phyloP scores from a whole-genome alignment of 106 monocot genomes.

The Dioscorea dumetorum region DNA sequence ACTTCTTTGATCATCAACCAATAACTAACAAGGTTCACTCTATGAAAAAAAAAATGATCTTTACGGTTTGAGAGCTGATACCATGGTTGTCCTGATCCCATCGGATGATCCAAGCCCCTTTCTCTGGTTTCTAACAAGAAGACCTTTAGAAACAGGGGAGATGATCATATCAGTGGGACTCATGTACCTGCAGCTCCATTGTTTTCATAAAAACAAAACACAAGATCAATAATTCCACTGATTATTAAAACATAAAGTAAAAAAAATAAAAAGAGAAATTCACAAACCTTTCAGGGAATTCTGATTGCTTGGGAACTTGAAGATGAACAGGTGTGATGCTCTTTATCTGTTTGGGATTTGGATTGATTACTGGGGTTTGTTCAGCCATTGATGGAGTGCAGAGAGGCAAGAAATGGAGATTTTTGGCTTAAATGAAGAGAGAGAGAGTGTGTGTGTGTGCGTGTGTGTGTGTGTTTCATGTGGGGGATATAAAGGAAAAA shows the following conservation, averaged over 20 bases:
- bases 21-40: slow-evolving; percentile 80
- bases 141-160: neutral
- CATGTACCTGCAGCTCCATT: neutral
- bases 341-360: neutral
- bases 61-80: neutral
- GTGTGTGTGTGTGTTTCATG: neutral
- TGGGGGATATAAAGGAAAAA: neutral
- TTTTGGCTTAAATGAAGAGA: neutral
- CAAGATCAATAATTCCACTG: neutral
- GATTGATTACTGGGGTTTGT: neutral
- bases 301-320: neutral
- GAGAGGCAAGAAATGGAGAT: neutral
- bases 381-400: neutral
- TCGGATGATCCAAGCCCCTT: neutral
- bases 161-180: neutral
- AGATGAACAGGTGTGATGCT: neutral
- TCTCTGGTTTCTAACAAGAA: neutral
- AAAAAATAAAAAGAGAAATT: neutral
- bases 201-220: neutral
- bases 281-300: neutral
- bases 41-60: slow-evolving; percentile 28
- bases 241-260: neutral
- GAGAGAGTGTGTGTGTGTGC: too few species aligned
- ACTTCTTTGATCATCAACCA: slow-evolving; percentile 96
- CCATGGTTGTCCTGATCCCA: neutral